Base-by-base conservation (phyloP, 768 basidiomycete genomes). In the Cubamyces lactineus region DNA sequence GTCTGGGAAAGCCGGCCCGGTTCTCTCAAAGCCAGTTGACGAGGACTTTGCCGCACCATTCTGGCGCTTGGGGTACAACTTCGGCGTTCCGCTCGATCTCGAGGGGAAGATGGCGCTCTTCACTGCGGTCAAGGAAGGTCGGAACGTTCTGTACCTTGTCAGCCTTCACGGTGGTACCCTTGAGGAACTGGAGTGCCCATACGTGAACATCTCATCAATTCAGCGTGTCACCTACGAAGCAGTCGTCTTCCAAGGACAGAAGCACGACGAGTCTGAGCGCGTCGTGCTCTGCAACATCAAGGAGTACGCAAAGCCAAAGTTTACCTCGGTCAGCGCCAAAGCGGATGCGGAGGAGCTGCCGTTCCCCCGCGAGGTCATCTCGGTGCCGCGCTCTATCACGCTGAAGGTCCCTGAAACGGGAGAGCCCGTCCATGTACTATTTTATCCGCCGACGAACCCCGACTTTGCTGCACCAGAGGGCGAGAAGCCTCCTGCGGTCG, bases 401-500 rank as follows among this genome's bases (percentile, higher is more conserved):
- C 69, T 88, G n/a, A 62, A 69, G 38, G 65, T 73, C 1, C 70
- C 71, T 3, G 62, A 70, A n/a, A 72, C 72, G 39, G 67, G 76
- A 28, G 72, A 76, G 28, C 77, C 81, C 0, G 68, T 91, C 15
- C 81, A 92, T 69, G 83, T 85, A 19, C 77, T 91, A 24, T 89
- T 81, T 68, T 89, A 88, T 66, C 77, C 84, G 0, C 91, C 92
- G 0, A 80, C 75, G 52, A 91, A 91, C 67, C 86, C 87, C 0
- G 69, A 75, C 0, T 92, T 86, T 64, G 86, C 82, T 0, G 82
- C 72, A 45, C 72, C 74, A 15, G 65, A 71, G 0, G 80, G 77
- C 3, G 86, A 89, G 71, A 80, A 78, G 52, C 92, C 92, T 0
- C 92, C 92, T 9, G 85, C 84, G 57, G 77, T 91, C 8, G 75